phyloP scores from a whole-genome alignment of 345 rosid species.

The Theobroma cacao region DNA sequence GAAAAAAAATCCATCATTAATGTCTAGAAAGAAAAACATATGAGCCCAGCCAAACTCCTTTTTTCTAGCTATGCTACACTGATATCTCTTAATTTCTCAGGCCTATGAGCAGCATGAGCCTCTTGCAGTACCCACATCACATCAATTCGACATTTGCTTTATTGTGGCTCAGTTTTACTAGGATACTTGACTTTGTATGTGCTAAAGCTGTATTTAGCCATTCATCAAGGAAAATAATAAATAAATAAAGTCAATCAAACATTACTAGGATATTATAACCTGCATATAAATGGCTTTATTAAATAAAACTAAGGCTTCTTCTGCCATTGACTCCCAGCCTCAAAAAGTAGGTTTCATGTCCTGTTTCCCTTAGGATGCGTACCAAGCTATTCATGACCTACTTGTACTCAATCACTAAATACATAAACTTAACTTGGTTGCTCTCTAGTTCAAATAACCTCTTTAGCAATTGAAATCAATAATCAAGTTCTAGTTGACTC shows the following conservation, averaged over 20 bases:
- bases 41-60: not conserved
- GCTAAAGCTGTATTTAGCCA: not conserved
- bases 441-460: not conserved
- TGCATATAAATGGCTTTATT: not conserved
- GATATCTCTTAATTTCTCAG: not conserved
- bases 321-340: not conserved
- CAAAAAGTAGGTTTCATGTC: too few relatives aligned
- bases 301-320: too few relatives aligned
- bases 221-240: not conserved
- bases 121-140: not conserved
- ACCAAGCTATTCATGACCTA: not conserved
- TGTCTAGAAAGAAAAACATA: not conserved
- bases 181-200: not conserved
- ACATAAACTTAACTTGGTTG: not conserved
- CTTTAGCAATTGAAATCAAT: too few relatives aligned
- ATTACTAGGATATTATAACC: not conserved
- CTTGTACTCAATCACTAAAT: not conserved
- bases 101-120: not conserved
- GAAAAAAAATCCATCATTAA: too few relatives aligned
- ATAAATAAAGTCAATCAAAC: not conserved
- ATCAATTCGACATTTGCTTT: not conserved
- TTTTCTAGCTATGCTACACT: not conserved
- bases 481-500: not conserved
- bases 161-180: not conserved
- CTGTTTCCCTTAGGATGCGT: not conserved